Base-by-base conservation (phyloP, 257 asterid genomes). In the Prunella vulgaris region DNA sequence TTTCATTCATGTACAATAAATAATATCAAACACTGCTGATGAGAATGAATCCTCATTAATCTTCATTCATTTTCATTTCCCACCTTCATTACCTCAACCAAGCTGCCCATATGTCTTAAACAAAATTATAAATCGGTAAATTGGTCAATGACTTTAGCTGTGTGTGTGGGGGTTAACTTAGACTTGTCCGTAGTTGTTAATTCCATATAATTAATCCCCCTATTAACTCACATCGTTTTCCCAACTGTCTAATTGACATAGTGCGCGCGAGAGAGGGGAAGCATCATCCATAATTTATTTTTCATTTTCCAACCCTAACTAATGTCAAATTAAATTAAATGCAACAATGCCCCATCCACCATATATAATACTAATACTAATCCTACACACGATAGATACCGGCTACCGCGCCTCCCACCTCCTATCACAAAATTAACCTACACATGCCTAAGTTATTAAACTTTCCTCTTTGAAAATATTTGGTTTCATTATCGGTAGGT, bases 121-220 rank as follows among this genome's bases (percentile, higher is more conserved):
- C n/a, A n/a, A n/a, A n/a, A 30, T 30, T 24, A 5, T 60, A 27
- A 48, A 28, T 71, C 4, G 58, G 75, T 35, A 28, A 59, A 66
- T 40, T 73, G 72, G 82, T 77, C 85, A 74, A 74, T 80, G 73
- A 67, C 61, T 74, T 77, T 67, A 48, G 81, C 79, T 52, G 69
- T 69, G 28, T 71, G 78, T 78, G 12, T 13, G n/a, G 24, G 52
- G 56, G 68, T 58, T 66, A 58, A 70, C 30, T 37, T 60, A 52
- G 76, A 69, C 54, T 75, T 66, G 38, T 54, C 70, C 79, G 72
- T 17, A 57, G 60, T 46, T 46, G 6, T 37, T 37, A 37, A 59
- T 37, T 59, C 21, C 17, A 13, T 21, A 10, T 49, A 15, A 17
- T 73, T 49, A 20, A 13, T 73, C 62, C n/a, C 10, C 5, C 4